Evolutionary conservation across 2,329 filamentous ascomycete species (phyloP).

Genomic region (Onygenales sp.): DNA sequence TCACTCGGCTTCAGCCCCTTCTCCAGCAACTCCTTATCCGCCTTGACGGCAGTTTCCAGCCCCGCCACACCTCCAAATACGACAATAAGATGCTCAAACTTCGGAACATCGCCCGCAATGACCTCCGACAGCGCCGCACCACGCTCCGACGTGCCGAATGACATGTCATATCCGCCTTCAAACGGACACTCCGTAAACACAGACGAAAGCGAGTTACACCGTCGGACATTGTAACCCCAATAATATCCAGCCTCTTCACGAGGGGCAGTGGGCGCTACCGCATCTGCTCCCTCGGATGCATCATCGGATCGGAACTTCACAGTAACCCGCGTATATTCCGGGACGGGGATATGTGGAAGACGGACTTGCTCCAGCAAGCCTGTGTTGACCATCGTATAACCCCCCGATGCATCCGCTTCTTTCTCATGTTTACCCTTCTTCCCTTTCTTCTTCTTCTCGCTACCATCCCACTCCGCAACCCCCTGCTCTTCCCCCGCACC

Average conservation of each 20-base stretch:
- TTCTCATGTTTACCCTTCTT: slow-evolving; percentile 32
- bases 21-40: slow-evolving; percentile 47
- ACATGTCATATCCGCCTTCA: slow-evolving; percentile 70
- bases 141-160: slow-evolving; percentile 74
- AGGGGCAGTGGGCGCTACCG: slow-evolving; percentile 59
- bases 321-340: slow-evolving; percentile 63
- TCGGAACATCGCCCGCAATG: slow-evolving; percentile 34
- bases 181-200: slow-evolving; percentile 70
- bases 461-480: background rate
- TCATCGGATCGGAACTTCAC: slow-evolving; percentile 48
- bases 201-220: slow-evolving; percentile 54
- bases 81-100: slow-evolving; percentile 58
- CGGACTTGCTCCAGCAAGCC: slow-evolving; percentile 40
- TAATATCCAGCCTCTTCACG: slow-evolving; percentile 72
- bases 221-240: slow-evolving; percentile 71
- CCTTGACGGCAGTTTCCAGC: slow-evolving; percentile 62
- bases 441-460: slow-evolving; percentile 5
- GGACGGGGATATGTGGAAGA: slow-evolving; percentile 50
- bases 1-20: slow-evolving; percentile 56
- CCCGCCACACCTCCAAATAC: slow-evolving; percentile 76
- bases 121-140: slow-evolving; percentile 42
- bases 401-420: slow-evolving; percentile 22
- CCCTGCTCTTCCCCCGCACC: slow-evolving; percentile 29
- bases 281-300: slow-evolving; percentile 39
- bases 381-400: slow-evolving; percentile 37